Evolutionary conservation across 2,329 filamentous ascomycete genomes (phyloP).

Genomic region (Epichloe festucae): DNA sequence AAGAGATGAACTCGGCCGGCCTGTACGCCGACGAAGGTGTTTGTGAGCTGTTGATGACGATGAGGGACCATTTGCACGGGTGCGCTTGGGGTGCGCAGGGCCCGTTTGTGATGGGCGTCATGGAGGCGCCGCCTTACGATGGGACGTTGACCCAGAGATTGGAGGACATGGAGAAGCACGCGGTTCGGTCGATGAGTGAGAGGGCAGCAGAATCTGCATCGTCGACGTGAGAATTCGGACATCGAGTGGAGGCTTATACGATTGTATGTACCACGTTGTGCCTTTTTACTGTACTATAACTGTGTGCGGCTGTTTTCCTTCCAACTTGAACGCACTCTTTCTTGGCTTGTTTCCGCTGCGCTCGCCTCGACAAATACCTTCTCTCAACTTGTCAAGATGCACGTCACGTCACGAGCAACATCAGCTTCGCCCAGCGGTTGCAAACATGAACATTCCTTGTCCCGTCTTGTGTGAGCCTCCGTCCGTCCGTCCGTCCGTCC

Average conservation of each 20-base stretch:
- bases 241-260: background rate
- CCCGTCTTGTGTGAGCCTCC: too few species aligned
- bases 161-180: constrained; percentile 12
- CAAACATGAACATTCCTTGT: too few species aligned
- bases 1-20: constrained; percentile 53
- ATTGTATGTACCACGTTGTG: background rate
- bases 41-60: constrained; percentile 14
- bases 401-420: too few species aligned
- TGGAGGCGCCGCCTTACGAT: constrained; percentile 24
- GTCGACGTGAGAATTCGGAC: background rate
- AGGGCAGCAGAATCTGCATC: background rate
- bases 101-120: constrained; percentile 25
- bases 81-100: constrained; percentile 25
- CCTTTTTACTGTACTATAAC: constrained; percentile 4
- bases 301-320: too few species aligned
- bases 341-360: too few species aligned
- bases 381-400: too few species aligned
- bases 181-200: background rate
- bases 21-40: constrained; percentile 38
- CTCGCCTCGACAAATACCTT: too few species aligned
- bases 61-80: constrained; percentile 20
- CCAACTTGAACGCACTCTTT: too few species aligned
- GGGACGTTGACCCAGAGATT: constrained; percentile 15
- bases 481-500: too few species aligned
- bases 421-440: too few species aligned